Base-by-base conservation (phyloP, 2,329 filamentous ascomycete species). In the Pseudogymnoascus sp. region DNA sequence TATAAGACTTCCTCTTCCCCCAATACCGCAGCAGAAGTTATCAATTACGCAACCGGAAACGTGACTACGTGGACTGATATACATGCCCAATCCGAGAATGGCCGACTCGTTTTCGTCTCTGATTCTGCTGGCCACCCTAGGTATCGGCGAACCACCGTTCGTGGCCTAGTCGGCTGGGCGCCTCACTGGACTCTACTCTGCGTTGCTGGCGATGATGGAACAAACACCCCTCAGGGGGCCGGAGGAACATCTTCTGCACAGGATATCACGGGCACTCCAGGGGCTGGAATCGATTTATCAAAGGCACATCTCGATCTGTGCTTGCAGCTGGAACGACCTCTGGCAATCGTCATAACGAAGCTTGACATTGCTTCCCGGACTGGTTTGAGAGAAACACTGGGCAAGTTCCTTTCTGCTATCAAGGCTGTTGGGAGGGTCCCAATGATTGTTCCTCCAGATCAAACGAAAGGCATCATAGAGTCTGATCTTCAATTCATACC, bases 31-130 rank as follows among this genome's bases (percentile, higher is more conserved):
- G 63, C 62, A 6, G 72, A 78, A 15, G 76, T 94, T 38, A 79
- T 96, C 69, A 97, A 96, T 71, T 97, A 95, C 71, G 87, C 89
- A 2, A 87, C 88, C 63, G 87, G 86, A 12, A 91, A 96, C 70
- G 87, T 97, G 53, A 89, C 91, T 62, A 92, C 91, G 0, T 99
- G 94, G 94, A 86, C 90, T 60, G 93, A 97, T 71, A 94, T 97
- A 59, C 94, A 99, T 72, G 87, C 89, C 37, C 83, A 86, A 57
- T 84, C 90, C 0, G 84, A 87, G 63, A 75, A 80, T 62, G 90
- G 87, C 2, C 86, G 92, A 18, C 75, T 99, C 3, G 90, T 94
- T 4, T 92, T 97, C 66, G 78, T 97, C 6, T 90, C 91, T 0
- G 94, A 99, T 73, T 95, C 93, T 50, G 93, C 93, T 14, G 94